Evolutionary conservation across 202 grass and related monocot species (phyloP).

Genomic region (Setaria italica): DNA sequence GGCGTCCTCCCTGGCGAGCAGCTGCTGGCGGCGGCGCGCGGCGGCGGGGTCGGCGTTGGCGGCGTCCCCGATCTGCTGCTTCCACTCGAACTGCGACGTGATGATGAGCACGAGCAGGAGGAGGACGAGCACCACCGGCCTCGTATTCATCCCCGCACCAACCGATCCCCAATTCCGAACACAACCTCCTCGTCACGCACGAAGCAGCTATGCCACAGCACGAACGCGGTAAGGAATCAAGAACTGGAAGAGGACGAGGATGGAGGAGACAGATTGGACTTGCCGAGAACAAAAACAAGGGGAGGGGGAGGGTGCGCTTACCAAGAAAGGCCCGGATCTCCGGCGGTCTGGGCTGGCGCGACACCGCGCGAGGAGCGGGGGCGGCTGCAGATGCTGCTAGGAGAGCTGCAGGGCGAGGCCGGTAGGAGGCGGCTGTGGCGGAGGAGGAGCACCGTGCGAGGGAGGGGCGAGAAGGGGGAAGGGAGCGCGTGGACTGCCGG

Average conservation of each 20-base stretch:
- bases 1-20: slow-evolving; percentile 60
- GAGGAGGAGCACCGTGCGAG: not conserved
- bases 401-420: not conserved
- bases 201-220: not conserved
- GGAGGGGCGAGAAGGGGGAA: not conserved
- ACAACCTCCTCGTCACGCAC: not conserved
- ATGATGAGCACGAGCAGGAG: slow-evolving; percentile 71
- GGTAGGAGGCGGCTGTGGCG: not conserved
- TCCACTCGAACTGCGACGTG: slow-evolving; percentile 90
- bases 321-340: slow-evolving; percentile 43
- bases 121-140: slow-evolving; percentile 71
- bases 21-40: slow-evolving; percentile 52
- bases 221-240: not conserved
- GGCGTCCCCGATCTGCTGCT: slow-evolving; percentile 70
- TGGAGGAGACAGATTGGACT: not conserved
- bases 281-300: not conserved
- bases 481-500: slow-evolving; percentile 35
- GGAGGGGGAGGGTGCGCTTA: not conserved
- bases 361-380: not conserved
- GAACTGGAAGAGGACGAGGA: not conserved
- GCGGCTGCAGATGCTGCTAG: not conserved
- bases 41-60: slow-evolving; percentile 54
- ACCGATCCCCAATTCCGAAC: slow-evolving; percentile 32
- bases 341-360: too few species aligned
- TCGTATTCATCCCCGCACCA: slow-evolving; percentile 61